These are phyloP conservation scores for Rhodotorula sp. DNA, from an alignment of 1,284 basidiomycete species.

Conservation along the genomic window DNA sequence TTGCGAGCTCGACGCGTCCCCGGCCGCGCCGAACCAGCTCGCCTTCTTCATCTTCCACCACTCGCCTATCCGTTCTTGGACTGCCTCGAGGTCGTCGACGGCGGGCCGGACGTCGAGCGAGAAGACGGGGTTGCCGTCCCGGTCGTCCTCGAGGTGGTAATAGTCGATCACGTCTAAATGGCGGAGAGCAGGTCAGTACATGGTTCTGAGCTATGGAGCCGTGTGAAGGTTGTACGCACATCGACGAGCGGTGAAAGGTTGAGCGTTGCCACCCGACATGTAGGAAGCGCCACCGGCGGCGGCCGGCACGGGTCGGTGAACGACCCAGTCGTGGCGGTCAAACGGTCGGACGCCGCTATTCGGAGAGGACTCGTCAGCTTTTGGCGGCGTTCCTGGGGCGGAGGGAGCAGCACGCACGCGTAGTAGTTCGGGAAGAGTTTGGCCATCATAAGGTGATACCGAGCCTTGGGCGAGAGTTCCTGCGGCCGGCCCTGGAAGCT, in stretches of 20 bases:
- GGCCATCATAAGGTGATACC: constrained; percentile 78
- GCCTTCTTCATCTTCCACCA: constrained; percentile 46
- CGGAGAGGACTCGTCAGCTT: neutral
- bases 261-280: constrained; percentile 23
- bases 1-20: neutral
- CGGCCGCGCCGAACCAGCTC: constrained; percentile 15
- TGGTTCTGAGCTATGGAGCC: too few relatives aligned
- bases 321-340: constrained; percentile 97
- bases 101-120: constrained; percentile 70
- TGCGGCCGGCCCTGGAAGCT: constrained; percentile 89
- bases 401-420: constrained; percentile 60
- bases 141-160: constrained; percentile 81
- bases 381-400: neutral
- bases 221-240: constrained; percentile 18
- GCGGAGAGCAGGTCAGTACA: neutral
- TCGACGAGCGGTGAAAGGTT: constrained; percentile 34
- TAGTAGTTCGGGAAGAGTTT: constrained; percentile 84
- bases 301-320: constrained; percentile 30
- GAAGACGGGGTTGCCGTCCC: constrained; percentile 82
- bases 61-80: constrained; percentile 42
- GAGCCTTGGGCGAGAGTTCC: constrained; percentile 75
- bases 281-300: constrained; percentile 16
- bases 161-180: constrained; percentile 81
- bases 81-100: constrained; percentile 43
- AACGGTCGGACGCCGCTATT: constrained; percentile 84